Percentiles rank a stretch among this genome's conserved stretches.
Conservation (phyloP, 495 filamentous ascomycete species). For the Penicillium daleae region DNA sequence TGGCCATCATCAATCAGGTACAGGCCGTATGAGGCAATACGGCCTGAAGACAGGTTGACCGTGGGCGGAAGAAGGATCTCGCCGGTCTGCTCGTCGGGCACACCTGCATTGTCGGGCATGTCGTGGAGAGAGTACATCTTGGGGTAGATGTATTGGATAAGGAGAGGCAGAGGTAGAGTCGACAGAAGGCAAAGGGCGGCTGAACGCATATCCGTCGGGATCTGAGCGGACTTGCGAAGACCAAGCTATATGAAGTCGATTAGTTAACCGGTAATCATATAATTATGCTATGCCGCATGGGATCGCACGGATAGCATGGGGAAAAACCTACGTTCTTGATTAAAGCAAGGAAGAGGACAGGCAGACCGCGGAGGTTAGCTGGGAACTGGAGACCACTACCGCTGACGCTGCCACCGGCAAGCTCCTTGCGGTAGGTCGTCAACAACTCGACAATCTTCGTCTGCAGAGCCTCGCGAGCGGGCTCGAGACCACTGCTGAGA, state of each 20-base stretch:
- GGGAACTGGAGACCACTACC: conserved; percentile 92
- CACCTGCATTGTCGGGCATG: conserved; percentile 93
- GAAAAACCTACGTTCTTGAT: conserved; percentile 81
- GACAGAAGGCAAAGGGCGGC: conserved; percentile 91
- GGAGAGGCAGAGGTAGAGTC: conserved; percentile 84
- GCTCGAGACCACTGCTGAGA: conserved; percentile 82
- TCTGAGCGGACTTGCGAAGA: conserved; percentile 92
- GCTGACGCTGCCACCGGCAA: conserved; percentile 93
- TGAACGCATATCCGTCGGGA: conserved; percentile 92
- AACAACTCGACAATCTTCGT: conserved; percentile 90
- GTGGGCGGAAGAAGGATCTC: conserved; percentile 86
- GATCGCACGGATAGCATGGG: not conserved
- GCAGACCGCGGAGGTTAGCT: conserved; percentile 83
- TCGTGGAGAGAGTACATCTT: conserved; percentile 92
- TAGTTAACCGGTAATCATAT: conserved; percentile 10
- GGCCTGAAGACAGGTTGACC: conserved; percentile 84
- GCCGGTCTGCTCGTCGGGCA: conserved; percentile 81
- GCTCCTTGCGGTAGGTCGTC: conserved; percentile 94
- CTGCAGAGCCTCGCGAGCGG: conserved; percentile 87
- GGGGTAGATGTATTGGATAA: conserved; percentile 98
- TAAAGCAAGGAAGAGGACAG: conserved; percentile 87
- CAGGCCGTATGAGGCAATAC: conserved; percentile 88
- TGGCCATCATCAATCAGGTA: conserved; percentile 98
- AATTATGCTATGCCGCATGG: not conserved
- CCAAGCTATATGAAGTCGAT: conserved; percentile 63